Conservation (phyloP, 495 filamentous ascomycete species). For the Aspergillus coremiiformis region DNA sequence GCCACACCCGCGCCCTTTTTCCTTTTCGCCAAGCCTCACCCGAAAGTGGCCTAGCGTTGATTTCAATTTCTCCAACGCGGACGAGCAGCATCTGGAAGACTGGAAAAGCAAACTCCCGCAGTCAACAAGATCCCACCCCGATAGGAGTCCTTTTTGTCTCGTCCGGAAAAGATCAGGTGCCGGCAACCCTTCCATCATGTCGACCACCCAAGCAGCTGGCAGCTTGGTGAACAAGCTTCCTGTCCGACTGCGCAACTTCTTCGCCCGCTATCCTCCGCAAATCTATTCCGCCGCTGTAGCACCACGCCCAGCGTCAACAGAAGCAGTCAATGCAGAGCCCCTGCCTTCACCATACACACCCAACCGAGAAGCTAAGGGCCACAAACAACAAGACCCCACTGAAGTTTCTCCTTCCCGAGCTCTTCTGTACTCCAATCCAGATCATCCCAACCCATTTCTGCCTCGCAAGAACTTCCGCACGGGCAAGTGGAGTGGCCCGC, state of each 20-base stretch:
- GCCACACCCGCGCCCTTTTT: constrained; percentile 11
- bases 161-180: background rate
- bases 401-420: constrained; percentile 28
- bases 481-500: constrained; percentile 70
- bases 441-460: constrained; percentile 66
- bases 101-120: background rate
- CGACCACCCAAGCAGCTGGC: constrained; percentile 8
- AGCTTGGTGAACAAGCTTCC: constrained; percentile 39
- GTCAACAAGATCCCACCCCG: background rate
- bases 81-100: background rate
- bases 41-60: constrained; percentile 18
- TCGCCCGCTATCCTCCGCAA: constrained; percentile 77
- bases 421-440: constrained; percentile 28
- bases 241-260: constrained; percentile 72
- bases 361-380: constrained; percentile 38
- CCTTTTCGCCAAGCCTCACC: constrained; percentile 13
- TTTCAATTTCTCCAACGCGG: constrained; percentile 11
- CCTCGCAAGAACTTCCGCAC: constrained; percentile 62
- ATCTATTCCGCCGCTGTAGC: constrained; percentile 34
- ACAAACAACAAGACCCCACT: constrained; percentile 27
- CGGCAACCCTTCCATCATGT: constrained; percentile 20
- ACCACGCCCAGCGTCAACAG: constrained; percentile 27
- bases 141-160: background rate
- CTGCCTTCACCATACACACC: constrained; percentile 44
- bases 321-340: constrained; percentile 17